Evolutionary conservation across 1,284 basidiomycete genomes (phyloP).

Genomic region (Rhodotorula sp.): DNA sequence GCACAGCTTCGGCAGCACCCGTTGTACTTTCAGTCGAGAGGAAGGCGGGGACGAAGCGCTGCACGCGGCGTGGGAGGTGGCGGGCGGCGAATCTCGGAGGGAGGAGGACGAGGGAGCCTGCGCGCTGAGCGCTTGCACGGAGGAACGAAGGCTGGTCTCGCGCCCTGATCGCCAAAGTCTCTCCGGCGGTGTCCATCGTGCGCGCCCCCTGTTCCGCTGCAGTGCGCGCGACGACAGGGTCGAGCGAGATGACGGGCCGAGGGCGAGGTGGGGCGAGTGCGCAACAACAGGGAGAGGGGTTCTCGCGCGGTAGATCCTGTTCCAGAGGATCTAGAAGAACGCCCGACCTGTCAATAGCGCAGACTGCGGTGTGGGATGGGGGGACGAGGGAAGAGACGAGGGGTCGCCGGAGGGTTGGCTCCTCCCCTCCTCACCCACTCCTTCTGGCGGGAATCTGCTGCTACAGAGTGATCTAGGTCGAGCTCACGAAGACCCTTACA

Average conservation of each 20-base stretch:
- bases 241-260: background rate
- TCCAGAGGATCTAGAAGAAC: no score
- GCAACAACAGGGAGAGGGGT: background rate
- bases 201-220: no score
- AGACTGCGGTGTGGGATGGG: no score
- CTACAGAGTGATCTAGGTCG: background rate
- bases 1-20: no score
- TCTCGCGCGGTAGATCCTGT: background rate
- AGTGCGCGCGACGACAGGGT: background rate
- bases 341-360: no score
- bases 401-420: no score
- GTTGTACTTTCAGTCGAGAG: background rate
- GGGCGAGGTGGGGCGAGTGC: no score
- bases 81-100: background rate
- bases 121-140: background rate
- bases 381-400: no score
- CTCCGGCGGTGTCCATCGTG: no score
- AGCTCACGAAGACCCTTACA: no score
- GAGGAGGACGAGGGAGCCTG: constrained; percentile 8
- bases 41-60: background rate
- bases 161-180: no score
- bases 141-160: background rate
- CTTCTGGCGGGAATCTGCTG: background rate
- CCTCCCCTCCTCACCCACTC: no score
- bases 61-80: background rate